phyloP scores from a whole-genome alignment of 2,329 filamentous ascomycete genomes.

The Lachnellula occidentalis region DNA sequence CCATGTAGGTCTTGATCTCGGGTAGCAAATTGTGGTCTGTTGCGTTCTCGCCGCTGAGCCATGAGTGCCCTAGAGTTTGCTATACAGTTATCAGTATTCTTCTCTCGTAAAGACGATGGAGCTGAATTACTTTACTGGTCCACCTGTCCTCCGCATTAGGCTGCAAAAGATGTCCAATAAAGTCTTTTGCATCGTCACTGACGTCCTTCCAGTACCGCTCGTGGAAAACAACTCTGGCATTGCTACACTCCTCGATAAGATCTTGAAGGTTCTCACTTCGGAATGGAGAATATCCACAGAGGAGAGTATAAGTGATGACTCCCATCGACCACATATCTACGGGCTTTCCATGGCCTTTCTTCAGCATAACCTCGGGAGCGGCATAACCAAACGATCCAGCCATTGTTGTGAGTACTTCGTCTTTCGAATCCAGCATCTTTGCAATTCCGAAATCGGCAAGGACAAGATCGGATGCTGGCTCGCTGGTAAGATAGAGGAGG shows the following conservation, averaged over 20 bases:
- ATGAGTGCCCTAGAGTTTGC: slow-evolving; percentile 75
- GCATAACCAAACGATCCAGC: slow-evolving; percentile 97
- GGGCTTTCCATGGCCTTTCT: slow-evolving; percentile 93
- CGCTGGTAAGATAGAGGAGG: slow-evolving; percentile 81
- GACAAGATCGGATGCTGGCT: slow-evolving; percentile 75
- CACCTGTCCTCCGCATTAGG: slow-evolving; percentile 71
- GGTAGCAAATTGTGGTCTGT: slow-evolving; percentile 96
- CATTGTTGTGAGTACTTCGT: slow-evolving; percentile 95
- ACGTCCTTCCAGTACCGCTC: slow-evolving; percentile 98
- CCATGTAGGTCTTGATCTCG: slow-evolving; percentile 91
- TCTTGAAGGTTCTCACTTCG: slow-evolving; percentile 89
- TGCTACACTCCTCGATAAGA: slow-evolving; percentile 89
- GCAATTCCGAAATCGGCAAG: slow-evolving; percentile 98
- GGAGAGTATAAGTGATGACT: slow-evolving; percentile 95
- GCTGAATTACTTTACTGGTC: slow-evolving; percentile 61
- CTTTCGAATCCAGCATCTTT: slow-evolving; percentile 88
- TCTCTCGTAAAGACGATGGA: neutral
- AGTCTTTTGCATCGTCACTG: slow-evolving; percentile 89
- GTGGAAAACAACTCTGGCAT: slow-evolving; percentile 83
- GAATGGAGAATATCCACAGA: slow-evolving; percentile 98
- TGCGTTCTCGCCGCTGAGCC: slow-evolving; percentile 87
- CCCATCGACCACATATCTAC: slow-evolving; percentile 99
- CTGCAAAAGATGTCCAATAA: slow-evolving; percentile 77
- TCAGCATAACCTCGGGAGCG: slow-evolving; percentile 96
- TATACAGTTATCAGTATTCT: slow-evolving; percentile 32